Base-by-base conservation (phyloP, 208 protist species). In the Acanthamoeba sp. region DNA sequence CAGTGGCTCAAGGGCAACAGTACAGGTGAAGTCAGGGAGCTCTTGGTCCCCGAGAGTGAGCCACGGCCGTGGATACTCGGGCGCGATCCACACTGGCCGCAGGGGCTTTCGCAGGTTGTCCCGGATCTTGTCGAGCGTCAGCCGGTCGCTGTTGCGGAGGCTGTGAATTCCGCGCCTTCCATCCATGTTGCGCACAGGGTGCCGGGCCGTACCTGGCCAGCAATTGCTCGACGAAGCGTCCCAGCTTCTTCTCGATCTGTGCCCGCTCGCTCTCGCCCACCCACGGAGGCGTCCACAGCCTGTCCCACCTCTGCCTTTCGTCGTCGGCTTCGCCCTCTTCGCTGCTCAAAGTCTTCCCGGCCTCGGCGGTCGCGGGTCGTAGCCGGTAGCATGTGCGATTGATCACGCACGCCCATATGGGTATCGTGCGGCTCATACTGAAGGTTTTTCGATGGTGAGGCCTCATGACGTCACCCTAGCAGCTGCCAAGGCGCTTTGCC, bases 351-450 rank as follows among this genome's bases (percentile, higher is more conserved):
- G 45, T 9, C 12, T 10, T n/a, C 22, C 38, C 40, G 2, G 1
- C 5, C 14, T 82, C 71, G 22, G 1, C 71, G 18, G 7, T 48
- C 34, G 7, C 27, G 7, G 10, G 71, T 27, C 50, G 48, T 12
- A 91, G 84, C 1, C 40, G 55, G 66, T 91, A 66, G 32, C 48
- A 62, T 12, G 84, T 48, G 16, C 84, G 84, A 42, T 91, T 91
- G 48, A 91, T 71, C 48, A 91, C 84, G 29, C 84, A 91, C 55
- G 84, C 84, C 84, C 84, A 91, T 62, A 91, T 91, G 32, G 84
- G 84, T n/a, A 91, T 91, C 32, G 84, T 91, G 52, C 84, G 84
- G 52, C 84, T 91, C 55, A 91, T 84, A 29, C 73, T 84, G n/a
- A 24, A 59, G 20, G 20, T 20, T 24, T 59, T 16, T 73, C 9